Conservation (phyloP, 805 yeast species). For the Candida railenensis region DNA sequence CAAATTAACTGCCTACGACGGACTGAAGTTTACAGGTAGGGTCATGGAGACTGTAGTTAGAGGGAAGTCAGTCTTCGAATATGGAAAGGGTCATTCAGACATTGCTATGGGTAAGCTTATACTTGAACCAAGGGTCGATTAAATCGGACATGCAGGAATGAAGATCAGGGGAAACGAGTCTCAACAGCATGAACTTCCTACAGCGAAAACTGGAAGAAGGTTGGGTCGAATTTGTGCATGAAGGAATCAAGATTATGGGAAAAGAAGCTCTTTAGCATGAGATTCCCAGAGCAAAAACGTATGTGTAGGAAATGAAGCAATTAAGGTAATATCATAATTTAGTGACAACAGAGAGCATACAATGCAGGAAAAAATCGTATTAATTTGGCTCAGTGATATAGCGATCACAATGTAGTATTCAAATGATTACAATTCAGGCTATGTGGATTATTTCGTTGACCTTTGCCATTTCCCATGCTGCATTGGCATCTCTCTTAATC, state of each 20-base stretch:
- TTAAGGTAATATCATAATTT: too few relatives aligned
- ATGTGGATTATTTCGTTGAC: too few relatives aligned
- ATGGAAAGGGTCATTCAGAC: slow-evolving; percentile 53
- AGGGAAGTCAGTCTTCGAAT: slow-evolving; percentile 66
- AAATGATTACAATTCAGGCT: too few relatives aligned
- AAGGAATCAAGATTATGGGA: neutral
- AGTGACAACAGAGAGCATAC: too few relatives aligned
- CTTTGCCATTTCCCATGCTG: too few relatives aligned
- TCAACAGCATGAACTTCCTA: neutral
- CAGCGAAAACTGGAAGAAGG: neutral
- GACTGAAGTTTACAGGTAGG: slow-evolving; percentile 63
- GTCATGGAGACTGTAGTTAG: slow-evolving; percentile 79
- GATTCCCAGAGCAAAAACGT: too few relatives aligned
- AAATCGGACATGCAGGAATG: neutral
- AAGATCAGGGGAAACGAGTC: neutral
- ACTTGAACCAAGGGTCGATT: slow-evolving; percentile 52
- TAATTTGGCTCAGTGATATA: too few relatives aligned
- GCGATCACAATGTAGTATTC: too few relatives aligned
- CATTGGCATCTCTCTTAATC: too few relatives aligned
- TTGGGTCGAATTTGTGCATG: neutral
- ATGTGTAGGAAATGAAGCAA: too few relatives aligned
- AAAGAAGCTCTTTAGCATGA: too few relatives aligned
- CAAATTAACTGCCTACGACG: slow-evolving; percentile 85
- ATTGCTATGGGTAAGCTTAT: slow-evolving; percentile 59
- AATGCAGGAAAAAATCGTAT: too few relatives aligned